Evolutionary conservation across 129 eudicot species (phyloP), one percentile per base, ranked within the genome.

Genomic region (Saussurea involucrata): DNA sequence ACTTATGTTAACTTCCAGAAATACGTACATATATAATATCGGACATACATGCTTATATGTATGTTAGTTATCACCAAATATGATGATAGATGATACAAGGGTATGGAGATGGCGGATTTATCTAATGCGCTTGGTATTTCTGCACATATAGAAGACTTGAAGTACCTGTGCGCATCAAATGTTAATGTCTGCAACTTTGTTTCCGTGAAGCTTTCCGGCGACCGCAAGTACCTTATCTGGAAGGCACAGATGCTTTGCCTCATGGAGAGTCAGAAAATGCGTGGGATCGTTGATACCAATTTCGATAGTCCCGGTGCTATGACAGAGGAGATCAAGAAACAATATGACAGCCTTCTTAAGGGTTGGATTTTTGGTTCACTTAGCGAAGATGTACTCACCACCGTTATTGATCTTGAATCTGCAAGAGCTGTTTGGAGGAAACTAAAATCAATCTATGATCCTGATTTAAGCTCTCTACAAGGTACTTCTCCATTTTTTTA

Each of bases 331-430:
- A 31, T 1, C 20, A 17, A 1, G 4, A 4, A 15, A 1, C 60
- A 22, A 3, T 73, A 58, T 15, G 57, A 60, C 1, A 32, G 6
- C 13, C 69, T 73, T 73, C 12, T 73, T 8, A 74, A 37, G 61
- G 78, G 70, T 13, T 74, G 79, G 72, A 63, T 63, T 65, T 76
- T 76, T 4, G 80, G 73, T 46, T 40, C 80, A 10, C 3, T 76
- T 0, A 20, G 25, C 31, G 31, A 65, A 66, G 61, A n/a, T 5
- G 22, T 65, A 28, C 65, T 65, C 13, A 15, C 17, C 21, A 66
- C 13, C 28, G 70, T 64, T 7, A 21, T 44, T 0, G n/a, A 12
- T 5, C 13, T 40, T 0, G 65, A 17, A 5, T 27, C 80, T 0
- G 80, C 80, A 28, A 15, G 40, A 24, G 49, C n/a, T 9, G 46